A percentile compares a stretch with the other conserved stretches of the same genome.
These are phyloP conservation scores for Nidula microcarpa DNA, from an alignment of 768 basidiomycete genomes.

Conservation along the genomic window DNA sequence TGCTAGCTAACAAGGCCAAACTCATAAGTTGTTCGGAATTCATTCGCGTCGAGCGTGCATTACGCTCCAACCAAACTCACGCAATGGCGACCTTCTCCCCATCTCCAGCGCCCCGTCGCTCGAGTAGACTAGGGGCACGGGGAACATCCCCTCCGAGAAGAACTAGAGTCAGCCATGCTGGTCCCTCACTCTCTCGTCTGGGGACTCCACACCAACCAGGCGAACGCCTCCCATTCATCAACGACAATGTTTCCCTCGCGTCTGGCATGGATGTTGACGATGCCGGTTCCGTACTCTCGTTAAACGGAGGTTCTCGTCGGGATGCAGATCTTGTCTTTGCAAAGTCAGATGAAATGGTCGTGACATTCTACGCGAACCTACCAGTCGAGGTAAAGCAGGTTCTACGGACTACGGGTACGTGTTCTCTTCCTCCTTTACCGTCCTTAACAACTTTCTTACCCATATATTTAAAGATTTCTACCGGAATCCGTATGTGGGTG, in stretches of 20 bases:
- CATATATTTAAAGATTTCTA: conserved; percentile 51
- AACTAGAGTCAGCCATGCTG: conserved; percentile 20
- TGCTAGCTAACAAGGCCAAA: background rate
- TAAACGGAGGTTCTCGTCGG: conserved; percentile 27
- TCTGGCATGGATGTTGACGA: conserved; percentile 73
- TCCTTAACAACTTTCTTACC: conserved; percentile 4
- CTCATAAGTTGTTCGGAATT: background rate
- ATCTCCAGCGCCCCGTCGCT: conserved; percentile 58
- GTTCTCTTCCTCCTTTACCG: background rate
- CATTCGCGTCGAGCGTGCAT: background rate
- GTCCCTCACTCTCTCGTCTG: conserved; percentile 33
- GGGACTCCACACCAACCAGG: conserved; percentile 26
- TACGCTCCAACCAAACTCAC: background rate
- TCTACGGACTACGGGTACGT: conserved; percentile 62
- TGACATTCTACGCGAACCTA: conserved; percentile 63
- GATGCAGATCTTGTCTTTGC: conserved; percentile 54
- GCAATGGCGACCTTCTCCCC: conserved; percentile 60
- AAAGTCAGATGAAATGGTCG: conserved; percentile 68
- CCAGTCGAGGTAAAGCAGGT: conserved; percentile 75
- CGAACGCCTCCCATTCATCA: conserved; percentile 10
- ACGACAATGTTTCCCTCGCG: conserved; percentile 39
- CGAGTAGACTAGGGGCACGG: conserved; percentile 28
- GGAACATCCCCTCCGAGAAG: conserved; percentile 24
- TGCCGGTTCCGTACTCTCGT: conserved; percentile 31
- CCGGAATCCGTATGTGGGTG: conserved; percentile 63